Conservation (phyloP, 257 asterid genomes). For the Rauvolfia tetraphylla region DNA sequence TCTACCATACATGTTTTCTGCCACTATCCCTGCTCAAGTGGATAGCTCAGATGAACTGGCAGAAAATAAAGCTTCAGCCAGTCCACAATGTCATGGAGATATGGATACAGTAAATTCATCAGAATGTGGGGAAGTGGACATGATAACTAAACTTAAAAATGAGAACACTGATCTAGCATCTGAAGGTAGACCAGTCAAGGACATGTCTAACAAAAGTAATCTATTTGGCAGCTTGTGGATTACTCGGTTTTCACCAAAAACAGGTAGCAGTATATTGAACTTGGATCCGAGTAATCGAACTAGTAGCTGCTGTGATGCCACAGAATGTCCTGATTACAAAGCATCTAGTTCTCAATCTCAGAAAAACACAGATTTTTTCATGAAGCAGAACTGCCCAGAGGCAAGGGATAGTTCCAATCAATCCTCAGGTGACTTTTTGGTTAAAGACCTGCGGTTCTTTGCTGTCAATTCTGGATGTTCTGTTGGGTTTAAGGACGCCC, state of each 20-base stretch:
- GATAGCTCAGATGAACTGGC: conserved; percentile 18
- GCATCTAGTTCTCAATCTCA: conserved; percentile 17
- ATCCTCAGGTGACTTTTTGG: conserved; percentile 21
- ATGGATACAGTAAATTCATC: conserved; percentile 18
- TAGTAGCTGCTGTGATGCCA: conserved; percentile 14
- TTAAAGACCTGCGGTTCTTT: conserved; percentile 20
- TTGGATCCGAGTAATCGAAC: conserved; percentile 24
- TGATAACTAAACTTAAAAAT: conserved; percentile 16
- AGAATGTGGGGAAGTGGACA: conserved; percentile 20
- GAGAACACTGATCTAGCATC: conserved; percentile 18
- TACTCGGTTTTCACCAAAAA: conserved; percentile 45
- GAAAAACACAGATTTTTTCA: conserved; percentile 19
- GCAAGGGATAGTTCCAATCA: conserved; percentile 10
- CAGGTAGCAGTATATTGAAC: conserved; percentile 13
- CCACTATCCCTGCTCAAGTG: conserved; percentile 16
- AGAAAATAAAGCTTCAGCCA: conserved; percentile 24
- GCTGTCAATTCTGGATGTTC: conserved; percentile 25
- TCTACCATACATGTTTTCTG: conserved; percentile 27
- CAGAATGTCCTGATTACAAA: conserved; percentile 11
- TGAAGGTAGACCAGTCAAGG: conserved; percentile 19
- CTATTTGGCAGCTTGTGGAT: conserved; percentile 59
- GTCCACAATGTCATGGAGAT: conserved; percentile 11
- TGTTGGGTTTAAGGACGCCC: conserved; percentile 22
- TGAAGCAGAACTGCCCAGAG: conserved; percentile 22
- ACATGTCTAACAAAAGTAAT: conserved; percentile 31